Percentiles rank a stretch among this genome's conserved stretches.
Conservation (phyloP, 2,329 filamentous ascomycete genomes). For the Aspergillus bombycis region DNA sequence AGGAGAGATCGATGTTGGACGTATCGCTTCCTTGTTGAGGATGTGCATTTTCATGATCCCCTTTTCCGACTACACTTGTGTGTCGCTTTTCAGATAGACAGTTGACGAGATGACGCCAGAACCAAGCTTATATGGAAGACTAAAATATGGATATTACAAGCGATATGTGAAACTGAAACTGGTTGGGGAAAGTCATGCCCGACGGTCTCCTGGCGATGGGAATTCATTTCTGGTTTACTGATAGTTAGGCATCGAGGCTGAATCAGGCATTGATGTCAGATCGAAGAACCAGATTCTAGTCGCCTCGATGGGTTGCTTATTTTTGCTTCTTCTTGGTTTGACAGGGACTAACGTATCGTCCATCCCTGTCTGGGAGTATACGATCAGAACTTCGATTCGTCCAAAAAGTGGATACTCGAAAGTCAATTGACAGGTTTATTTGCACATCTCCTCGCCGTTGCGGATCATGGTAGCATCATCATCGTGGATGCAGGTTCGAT, state of each 20-base stretch:
- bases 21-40: not conserved
- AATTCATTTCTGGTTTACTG: not conserved
- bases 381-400: not conserved
- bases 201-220: not conserved
- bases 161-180: not conserved
- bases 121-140: not conserved
- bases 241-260: not conserved
- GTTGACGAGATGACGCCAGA: not conserved
- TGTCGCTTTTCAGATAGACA: not conserved
- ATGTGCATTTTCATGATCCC: not conserved
- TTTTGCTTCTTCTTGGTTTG: not conserved
- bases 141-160: not conserved
- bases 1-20: not conserved
- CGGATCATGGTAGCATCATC: not conserved
- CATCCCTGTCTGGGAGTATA: constrained; percentile 1
- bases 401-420: constrained; percentile 1
- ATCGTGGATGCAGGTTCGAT: not conserved
- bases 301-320: not conserved
- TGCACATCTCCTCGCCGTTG: not conserved
- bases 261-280: not conserved
- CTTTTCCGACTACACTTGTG: not conserved
- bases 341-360: not conserved
- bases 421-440: not conserved
- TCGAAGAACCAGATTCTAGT: not conserved
- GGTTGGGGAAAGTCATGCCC: not conserved